Conservation (phyloP, 768 basidiomycete genomes). For the Omphalotus guepiniiformis region DNA sequence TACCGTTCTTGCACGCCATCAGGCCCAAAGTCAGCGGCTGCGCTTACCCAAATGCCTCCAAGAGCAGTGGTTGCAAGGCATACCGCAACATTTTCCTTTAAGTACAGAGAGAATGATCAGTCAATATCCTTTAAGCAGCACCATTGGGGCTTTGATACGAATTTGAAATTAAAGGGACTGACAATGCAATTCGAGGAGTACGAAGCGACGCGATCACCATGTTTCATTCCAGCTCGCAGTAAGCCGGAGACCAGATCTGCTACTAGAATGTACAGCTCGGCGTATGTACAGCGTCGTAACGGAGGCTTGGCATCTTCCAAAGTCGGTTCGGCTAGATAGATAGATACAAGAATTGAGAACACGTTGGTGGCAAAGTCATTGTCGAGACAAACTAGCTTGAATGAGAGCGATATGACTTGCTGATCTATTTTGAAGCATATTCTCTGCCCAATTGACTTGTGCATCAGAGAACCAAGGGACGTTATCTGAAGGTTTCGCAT, state of each 20-base stretch:
- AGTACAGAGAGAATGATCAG: constrained; percentile 12
- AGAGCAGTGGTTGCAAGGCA: constrained; percentile 67
- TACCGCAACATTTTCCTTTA: constrained; percentile 63
- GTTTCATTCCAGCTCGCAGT: constrained; percentile 44
- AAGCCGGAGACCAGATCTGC: constrained; percentile 56
- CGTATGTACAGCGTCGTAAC: constrained; percentile 47
- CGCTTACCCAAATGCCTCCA: constrained; percentile 81
- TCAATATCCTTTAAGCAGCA: constrained; percentile 9
- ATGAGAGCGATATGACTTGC: constrained; percentile 59
- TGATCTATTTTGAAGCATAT: constrained; percentile 62
- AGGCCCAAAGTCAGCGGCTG: constrained; percentile 79
- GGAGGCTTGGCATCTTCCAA: constrained; percentile 39
- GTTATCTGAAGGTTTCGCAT: constrained; percentile 52
- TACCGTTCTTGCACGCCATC: constrained; percentile 73
- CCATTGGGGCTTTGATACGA: neutral
- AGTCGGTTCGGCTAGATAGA: constrained; percentile 56
- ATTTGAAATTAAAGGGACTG: constrained; percentile 20
- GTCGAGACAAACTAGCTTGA: constrained; percentile 54
- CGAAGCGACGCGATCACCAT: constrained; percentile 71
- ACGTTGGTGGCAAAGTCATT: constrained; percentile 17
- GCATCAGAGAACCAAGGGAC: constrained; percentile 71
- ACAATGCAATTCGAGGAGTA: constrained; percentile 80
- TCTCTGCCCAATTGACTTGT: constrained; percentile 76
- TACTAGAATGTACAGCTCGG: constrained; percentile 53
- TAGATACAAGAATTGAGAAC: constrained; percentile 10